Base-by-base conservation (phyloP, 179 eudicot genomes). In the Beta corolliflora region DNA sequence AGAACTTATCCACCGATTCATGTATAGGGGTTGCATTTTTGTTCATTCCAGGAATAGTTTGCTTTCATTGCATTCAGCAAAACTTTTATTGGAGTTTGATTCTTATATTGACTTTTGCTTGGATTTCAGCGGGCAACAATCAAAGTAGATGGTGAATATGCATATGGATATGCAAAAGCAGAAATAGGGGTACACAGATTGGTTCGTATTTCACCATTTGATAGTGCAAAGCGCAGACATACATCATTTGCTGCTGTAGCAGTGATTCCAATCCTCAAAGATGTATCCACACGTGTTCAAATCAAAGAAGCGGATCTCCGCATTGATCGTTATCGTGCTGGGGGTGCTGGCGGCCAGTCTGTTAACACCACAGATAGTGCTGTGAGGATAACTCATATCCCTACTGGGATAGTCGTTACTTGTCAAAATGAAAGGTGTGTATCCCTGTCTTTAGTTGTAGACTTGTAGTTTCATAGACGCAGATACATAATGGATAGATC, bases 231-330 rank as follows among this genome's bases (percentile, higher is more conserved):
- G 84, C 92, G 98, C 58, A 84, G 97, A 77, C 98, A 96, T 80
- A 96, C 98, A 71, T 96, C 99, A 58, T 96, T 94, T 88, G 91
- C 98, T 70, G 98, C 99, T 73, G 99, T 96, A 79, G 99, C 97
- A 63, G 99, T 94, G 72, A 96, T 92, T 73, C 99, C 99, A 13
- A 94, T 96, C 81, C 91, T 94, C 44, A 92, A 91, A 70, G 95
- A 96, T 58, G 89, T 85, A 29, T 92, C 92, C 16, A 80, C 93
- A 73, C 97, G 81, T 75, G 89, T 90, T 72, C 94, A 94, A 82
- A 96, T 96, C 52, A 96, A 94, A 81, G 99, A 96, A 88, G 94
- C 97, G 15, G 99, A 96, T 91, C 97, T 96, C 54, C 88, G 89
- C 21, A 91, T 96, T 52, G 99, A 96, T 54, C 90, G 98, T 10